Conservation (phyloP, 768 basidiomycete genomes). For the Agaricus bisporus region DNA sequence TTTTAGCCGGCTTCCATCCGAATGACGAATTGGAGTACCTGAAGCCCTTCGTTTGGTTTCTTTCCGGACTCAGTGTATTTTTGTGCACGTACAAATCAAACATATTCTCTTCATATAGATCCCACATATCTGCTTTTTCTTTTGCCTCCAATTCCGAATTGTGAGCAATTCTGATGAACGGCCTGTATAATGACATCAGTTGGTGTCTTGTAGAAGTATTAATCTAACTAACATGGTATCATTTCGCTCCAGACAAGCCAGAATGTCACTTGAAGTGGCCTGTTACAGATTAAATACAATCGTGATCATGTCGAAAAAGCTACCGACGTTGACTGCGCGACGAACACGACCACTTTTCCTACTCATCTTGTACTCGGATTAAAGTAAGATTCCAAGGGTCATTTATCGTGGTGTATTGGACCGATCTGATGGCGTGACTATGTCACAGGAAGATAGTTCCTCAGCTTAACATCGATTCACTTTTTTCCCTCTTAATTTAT, state of each 20-base stretch:
- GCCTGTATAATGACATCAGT: not conserved
- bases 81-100: constrained; percentile 27
- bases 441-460: not conserved
- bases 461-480: not conserved
- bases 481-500: not conserved
- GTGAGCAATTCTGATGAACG: constrained; percentile 13
- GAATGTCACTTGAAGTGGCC: constrained; percentile 10
- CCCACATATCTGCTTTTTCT: constrained; percentile 45
- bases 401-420: too few species aligned
- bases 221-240: constrained; percentile 1
- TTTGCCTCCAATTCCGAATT: constrained; percentile 22
- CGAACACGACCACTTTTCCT: constrained; percentile 1
- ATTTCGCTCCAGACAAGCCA: not conserved
- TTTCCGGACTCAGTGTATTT: not conserved
- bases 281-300: not conserved
- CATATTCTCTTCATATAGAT: constrained; percentile 56
- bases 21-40: constrained; percentile 56
- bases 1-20: constrained; percentile 57
- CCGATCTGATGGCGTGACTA: not conserved
- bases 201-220: not conserved
- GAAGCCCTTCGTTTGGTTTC: not conserved
- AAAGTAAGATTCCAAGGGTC: too few species aligned
- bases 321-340: constrained; percentile 7
- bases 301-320: not conserved
- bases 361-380: not conserved